A percentile compares a stretch with the other conserved stretches of the same genome.
These are phyloP conservation scores for Exsudoporus frostii DNA, from an alignment of 768 basidiomycete species.

Conservation along the genomic window DNA sequence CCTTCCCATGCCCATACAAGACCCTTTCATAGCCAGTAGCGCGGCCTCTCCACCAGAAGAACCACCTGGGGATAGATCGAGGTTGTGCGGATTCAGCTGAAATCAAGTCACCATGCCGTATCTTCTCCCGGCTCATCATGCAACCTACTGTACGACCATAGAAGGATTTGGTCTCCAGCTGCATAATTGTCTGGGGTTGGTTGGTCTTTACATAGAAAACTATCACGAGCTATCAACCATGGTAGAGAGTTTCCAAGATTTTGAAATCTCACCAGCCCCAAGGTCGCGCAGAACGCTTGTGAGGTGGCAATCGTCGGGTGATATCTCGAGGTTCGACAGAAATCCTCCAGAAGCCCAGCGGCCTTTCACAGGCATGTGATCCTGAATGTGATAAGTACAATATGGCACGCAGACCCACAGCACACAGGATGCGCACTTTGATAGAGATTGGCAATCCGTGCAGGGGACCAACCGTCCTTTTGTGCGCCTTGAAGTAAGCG, in stretches of 20 bases:
- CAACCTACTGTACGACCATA: constrained; percentile 30
- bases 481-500: constrained; percentile 35
- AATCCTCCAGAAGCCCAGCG: constrained; percentile 38
- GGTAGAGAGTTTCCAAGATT: not conserved
- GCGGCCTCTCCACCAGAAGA: constrained; percentile 53
- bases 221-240: constrained; percentile 8
- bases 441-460: constrained; percentile 41
- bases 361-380: constrained; percentile 41
- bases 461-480: constrained; percentile 40
- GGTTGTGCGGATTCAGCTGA: constrained; percentile 46
- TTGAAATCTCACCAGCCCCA: constrained; percentile 37
- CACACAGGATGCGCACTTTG: constrained; percentile 33
- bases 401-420: not conserved
- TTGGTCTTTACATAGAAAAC: constrained; percentile 47
- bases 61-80: constrained; percentile 44
- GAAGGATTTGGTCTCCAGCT: constrained; percentile 34
- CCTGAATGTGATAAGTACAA: constrained; percentile 21
- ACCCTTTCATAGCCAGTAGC: constrained; percentile 43
- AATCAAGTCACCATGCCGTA: not conserved
- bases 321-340: constrained; percentile 23
- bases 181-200: constrained; percentile 42
- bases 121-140: not conserved
- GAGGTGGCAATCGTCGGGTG: constrained; percentile 28
- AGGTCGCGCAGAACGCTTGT: constrained; percentile 38
- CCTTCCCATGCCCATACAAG: constrained; percentile 44